A percentile compares a stretch with the other conserved stretches of the same genome.
Evolutionary conservation across 305 asterid species (phyloP).

Genomic region (Ilex paraguariensis): DNA sequence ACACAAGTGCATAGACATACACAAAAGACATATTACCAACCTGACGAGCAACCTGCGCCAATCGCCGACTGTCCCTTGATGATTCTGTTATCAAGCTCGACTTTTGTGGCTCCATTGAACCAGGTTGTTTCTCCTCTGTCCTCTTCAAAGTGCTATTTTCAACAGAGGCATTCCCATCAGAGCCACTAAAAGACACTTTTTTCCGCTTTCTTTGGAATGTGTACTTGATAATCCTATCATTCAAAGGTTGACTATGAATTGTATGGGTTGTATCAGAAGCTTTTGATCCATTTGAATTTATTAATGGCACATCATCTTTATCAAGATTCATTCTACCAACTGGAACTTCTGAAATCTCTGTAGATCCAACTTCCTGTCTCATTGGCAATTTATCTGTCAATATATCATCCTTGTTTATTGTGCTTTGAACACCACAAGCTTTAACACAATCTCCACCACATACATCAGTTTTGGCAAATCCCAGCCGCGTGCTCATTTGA

Average conservation of each 20-base stretch:
- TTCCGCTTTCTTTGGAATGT: constrained; percentile 77
- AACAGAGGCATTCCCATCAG: constrained; percentile 32
- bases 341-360: constrained; percentile 22
- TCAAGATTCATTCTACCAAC: constrained; percentile 28
- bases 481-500: constrained; percentile 25
- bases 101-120: constrained; percentile 24
- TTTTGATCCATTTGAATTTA: constrained; percentile 16
- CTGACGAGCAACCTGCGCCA: constrained; percentile 83
- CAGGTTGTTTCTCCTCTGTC: constrained; percentile 25
- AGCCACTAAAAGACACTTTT: constrained; percentile 29
- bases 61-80: constrained; percentile 46
- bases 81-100: constrained; percentile 26
- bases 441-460: constrained; percentile 22
- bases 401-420: constrained; percentile 19
- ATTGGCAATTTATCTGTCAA: constrained; percentile 11
- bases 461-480: constrained; percentile 18
- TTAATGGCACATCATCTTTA: constrained; percentile 18
- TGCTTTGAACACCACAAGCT: constrained; percentile 15
- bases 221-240: constrained; percentile 46
- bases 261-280: constrained; percentile 13
- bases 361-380: constrained; percentile 18
- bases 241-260: constrained; percentile 21
- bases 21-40: constrained; percentile 31
- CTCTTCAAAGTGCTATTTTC: constrained; percentile 18
- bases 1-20: constrained; percentile 9